phyloP scores from a whole-genome alignment of 2,329 filamentous ascomycete genomes.

The Davidsoniella neocaledoniae region DNA sequence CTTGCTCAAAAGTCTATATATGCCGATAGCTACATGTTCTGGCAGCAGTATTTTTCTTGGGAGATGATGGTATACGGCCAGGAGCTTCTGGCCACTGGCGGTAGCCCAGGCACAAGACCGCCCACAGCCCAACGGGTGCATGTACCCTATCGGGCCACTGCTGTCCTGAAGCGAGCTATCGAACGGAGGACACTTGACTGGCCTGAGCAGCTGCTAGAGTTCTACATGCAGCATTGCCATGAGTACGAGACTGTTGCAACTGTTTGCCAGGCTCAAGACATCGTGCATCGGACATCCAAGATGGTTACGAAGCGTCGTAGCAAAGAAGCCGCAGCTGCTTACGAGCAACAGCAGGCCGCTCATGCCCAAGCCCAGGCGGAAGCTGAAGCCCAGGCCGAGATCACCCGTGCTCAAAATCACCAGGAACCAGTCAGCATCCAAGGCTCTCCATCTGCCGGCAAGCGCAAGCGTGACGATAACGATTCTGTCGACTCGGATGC shows the following conservation, averaged over 20 bases:
- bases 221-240: slow-evolving; percentile 68
- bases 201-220: slow-evolving; percentile 58
- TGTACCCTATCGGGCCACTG: slow-evolving; percentile 57
- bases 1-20: slow-evolving; percentile 47
- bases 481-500: slow-evolving; percentile 22
- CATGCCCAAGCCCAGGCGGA: slow-evolving; percentile 16
- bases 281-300: slow-evolving; percentile 52
- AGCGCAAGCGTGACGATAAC: slow-evolving; percentile 15
- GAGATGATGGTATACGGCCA: slow-evolving; percentile 50
- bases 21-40: slow-evolving; percentile 76
- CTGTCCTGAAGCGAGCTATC: slow-evolving; percentile 56
- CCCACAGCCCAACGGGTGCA: slow-evolving; percentile 17
- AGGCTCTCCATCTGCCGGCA: neutral
- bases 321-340: slow-evolving; percentile 43
- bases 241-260: slow-evolving; percentile 71
- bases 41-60: slow-evolving; percentile 83
- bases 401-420: neutral
- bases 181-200: slow-evolving; percentile 48
- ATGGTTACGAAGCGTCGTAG: slow-evolving; percentile 46
- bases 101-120: slow-evolving; percentile 35
- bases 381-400: slow-evolving; percentile 11
- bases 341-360: slow-evolving; percentile 20
- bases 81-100: slow-evolving; percentile 21
- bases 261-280: slow-evolving; percentile 56
- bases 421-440: neutral